Conservation (phyloP, 2,329 filamentous ascomycete genomes). For the Penicillium verrucosum region DNA sequence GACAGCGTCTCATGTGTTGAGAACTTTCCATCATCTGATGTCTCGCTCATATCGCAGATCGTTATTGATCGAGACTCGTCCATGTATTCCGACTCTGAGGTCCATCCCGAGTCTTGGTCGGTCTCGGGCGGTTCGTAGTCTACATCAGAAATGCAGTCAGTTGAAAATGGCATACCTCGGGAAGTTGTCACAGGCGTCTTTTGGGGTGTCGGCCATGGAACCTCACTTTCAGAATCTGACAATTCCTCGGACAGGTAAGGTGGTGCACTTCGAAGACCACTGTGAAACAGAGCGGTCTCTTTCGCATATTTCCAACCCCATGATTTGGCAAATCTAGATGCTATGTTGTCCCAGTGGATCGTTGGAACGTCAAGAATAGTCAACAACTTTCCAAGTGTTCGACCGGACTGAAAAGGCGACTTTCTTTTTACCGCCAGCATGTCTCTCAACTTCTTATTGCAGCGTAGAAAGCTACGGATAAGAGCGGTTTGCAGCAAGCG, state of each 20-base stretch:
- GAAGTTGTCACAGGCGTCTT: not conserved
- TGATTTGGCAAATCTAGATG: slow-evolving; percentile 18
- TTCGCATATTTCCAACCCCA: slow-evolving; percentile 14
- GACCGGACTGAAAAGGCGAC: slow-evolving; percentile 12
- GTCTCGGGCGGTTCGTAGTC: not conserved
- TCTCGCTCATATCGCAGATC: not conserved
- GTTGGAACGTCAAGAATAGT: slow-evolving; percentile 20
- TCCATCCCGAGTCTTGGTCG: not conserved
- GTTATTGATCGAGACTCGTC: not conserved
- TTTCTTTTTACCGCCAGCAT: slow-evolving; percentile 8
- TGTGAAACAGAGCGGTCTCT: not conserved
- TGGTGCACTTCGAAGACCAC: not conserved
- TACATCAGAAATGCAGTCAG: not conserved
- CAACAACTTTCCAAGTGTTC: slow-evolving; percentile 24
- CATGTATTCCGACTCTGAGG: not conserved
- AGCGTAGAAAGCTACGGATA: slow-evolving; percentile 10
- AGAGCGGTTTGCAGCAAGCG: slow-evolving; percentile 26
- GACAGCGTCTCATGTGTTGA: slow-evolving; percentile 3
- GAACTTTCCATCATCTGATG: not conserved
- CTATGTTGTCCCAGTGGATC: slow-evolving; percentile 20
- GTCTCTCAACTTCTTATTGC: slow-evolving; percentile 11
- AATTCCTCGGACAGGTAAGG: not conserved
- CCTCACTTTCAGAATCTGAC: not conserved
- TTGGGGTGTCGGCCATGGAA: not conserved
- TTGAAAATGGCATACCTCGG: not conserved